Evolutionary conservation across 83 land plant species (phyloP).

Genomic region (Picea abies): DNA sequence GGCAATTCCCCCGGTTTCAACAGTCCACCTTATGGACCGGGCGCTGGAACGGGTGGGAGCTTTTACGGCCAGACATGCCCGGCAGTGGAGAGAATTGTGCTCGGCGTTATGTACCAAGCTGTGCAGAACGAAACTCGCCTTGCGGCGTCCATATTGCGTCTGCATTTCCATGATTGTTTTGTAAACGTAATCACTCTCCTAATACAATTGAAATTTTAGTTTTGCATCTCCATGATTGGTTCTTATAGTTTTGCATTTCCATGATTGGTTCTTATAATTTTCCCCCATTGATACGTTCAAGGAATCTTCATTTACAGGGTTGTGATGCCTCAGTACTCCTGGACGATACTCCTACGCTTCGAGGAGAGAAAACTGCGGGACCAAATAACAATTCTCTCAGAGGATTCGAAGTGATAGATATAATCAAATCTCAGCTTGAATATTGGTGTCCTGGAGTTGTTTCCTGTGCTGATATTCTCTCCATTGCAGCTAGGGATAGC

Average conservation of each 20-base stretch:
- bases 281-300: neutral
- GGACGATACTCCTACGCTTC: conserved; percentile 55
- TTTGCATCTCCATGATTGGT: neutral
- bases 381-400: conserved; percentile 49
- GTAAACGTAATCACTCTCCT: conserved; percentile 26
- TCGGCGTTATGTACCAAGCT: conserved; percentile 18
- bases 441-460: conserved; percentile 78
- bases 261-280: neutral
- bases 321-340: conserved; percentile 83
- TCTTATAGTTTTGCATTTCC: neutral
- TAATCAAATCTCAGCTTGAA: conserved; percentile 65
- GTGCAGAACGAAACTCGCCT: conserved; percentile 27
- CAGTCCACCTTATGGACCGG: no score
- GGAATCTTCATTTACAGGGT: conserved; percentile 42
- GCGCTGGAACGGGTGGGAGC: no score
- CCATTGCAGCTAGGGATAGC: conserved; percentile 86
- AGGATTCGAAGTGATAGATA: conserved; percentile 64
- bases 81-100: conserved; percentile 24
- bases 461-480: conserved; percentile 81
- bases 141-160: conserved; percentile 43
- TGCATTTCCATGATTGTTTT: conserved; percentile 48
- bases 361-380: conserved; percentile 60
- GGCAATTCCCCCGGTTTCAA: no score
- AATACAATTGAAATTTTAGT: neutral
- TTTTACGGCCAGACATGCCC: conserved; percentile 50